phyloP scores from a whole-genome alignment of 2,329 filamentous ascomycete species.

The Pseudogymnoascus sp. region DNA sequence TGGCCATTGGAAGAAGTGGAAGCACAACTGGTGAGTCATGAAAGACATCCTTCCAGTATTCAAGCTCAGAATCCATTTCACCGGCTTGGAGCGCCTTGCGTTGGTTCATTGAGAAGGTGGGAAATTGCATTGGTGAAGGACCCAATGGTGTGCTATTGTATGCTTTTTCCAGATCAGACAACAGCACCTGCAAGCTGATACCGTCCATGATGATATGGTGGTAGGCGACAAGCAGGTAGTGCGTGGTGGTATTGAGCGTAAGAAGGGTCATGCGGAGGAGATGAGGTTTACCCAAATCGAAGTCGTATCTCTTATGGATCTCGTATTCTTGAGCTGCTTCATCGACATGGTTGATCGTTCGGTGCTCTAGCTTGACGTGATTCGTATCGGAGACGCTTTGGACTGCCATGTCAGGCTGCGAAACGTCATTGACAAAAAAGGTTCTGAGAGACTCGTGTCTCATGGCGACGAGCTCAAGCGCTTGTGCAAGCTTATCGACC shows the following conservation, averaged over 20 bases:
- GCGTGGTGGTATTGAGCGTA: constrained; percentile 25
- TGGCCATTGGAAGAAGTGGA: constrained; percentile 30
- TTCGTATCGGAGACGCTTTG: constrained; percentile 26
- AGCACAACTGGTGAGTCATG: constrained; percentile 22
- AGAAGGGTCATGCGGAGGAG: constrained; percentile 31
- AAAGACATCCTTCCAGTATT: constrained; percentile 31
- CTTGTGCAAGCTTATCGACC: constrained; percentile 27
- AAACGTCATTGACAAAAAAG: constrained; percentile 10
- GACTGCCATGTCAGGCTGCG: constrained; percentile 12
- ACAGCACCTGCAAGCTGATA: constrained; percentile 36
- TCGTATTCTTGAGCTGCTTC: constrained; percentile 23
- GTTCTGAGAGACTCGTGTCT: constrained; percentile 14
- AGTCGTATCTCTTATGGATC: constrained; percentile 27
- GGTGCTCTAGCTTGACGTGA: constrained; percentile 16
- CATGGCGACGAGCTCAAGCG: constrained; percentile 27
- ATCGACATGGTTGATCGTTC: constrained; percentile 15
- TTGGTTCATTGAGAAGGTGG: constrained; percentile 31
- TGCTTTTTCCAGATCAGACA: constrained; percentile 37
- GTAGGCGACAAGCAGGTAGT: constrained; percentile 37
- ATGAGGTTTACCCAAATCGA: constrained; percentile 33
- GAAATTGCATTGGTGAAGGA: constrained; percentile 27
- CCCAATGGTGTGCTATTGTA: constrained; percentile 31
- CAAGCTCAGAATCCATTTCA: constrained; percentile 25
- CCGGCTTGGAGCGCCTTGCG: constrained; percentile 24
- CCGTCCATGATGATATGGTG: constrained; percentile 48